Base-by-base conservation (phyloP, 306 rosid species). In the Glycyrrhiza uralensis region DNA sequence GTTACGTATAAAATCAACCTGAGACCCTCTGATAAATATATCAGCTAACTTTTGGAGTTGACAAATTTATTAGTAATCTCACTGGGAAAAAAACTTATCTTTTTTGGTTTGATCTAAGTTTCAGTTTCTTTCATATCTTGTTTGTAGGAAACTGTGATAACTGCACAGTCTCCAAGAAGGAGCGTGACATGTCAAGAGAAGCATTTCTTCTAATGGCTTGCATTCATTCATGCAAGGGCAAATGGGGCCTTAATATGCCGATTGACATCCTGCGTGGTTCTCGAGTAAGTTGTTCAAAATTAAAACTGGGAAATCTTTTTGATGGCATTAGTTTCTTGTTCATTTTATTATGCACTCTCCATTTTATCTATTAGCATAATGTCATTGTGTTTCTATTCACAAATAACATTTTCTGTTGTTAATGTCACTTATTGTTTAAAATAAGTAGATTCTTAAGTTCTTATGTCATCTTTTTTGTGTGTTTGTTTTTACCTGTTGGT, bases 181-280 rank as follows among this genome's bases (percentile, higher is more conserved):
- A 86, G 79, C 80, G 89, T 22, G 89, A 90, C 85, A 73, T 92
- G 92, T 90, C 96, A 5, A 88, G 68, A 81, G 96, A 92, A 86
- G 91, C 85, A 41, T 92, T 86, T 89, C 96, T 92, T 85, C 84
- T 92, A 75, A 62, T 92, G 91, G 92, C 92, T 68, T 88, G 96
- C 88, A 82, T 92, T 75, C 88, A 72, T 61, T 90, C 98, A 50
- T 90, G 89, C 80, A 20, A 73, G 64, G 85, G 88, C 0, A 85
- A 49, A 41, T 88, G 96, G 96, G 98, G 96, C 69, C 78, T 92
- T 78, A 92, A 84, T 72, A 90, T 92, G 92, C 91, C 91, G 35
- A 76, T 88, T 71, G 98, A 92, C 81, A 60, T 92, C 72, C 84
- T 92, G 70, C 95, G 96, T 1, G 98, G 98, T 42, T 92, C 98